Base-by-base conservation (phyloP, 225 moss, liverwort and hornwort genomes). In the Polytrichum commune region DNA sequence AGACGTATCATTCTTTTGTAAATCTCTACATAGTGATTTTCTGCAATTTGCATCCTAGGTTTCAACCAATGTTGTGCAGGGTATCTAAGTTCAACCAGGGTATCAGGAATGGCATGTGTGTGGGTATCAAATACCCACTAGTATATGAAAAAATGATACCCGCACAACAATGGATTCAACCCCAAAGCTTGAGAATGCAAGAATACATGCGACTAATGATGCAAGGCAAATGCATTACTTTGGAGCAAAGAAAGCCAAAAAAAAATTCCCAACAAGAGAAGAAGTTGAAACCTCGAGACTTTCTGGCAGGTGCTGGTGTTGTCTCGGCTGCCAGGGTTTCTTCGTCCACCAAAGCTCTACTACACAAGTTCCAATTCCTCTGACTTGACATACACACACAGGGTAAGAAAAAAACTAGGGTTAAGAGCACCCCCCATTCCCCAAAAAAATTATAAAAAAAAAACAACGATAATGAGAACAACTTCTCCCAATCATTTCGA, bases 301-400 rank as follows among this genome's bases (percentile, higher is more conserved):
- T 53, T 54, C 5, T 24, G 54, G 53, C 26, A 24, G 68, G 53
- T 27, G 68, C 29, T 3, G 46, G 46, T 54, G 20, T 6, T 26
- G 53, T 68, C 27, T 68, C 53, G 23, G 54, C 53, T 54, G 53
- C 54, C 54, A 68, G 20, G 18, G 68, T 53, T 18, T 68, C 54
- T 27, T 53, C 68, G 22, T 55, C 26, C 24, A 53, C 53, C 24
- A 26, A 55, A 68, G 68, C 68, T 25, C 54, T 68, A 16, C 54
- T 24, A 25, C 68, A 53, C 23, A 27, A 13, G 25, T 27, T 55
- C 53, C 18, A 16, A 54, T 55, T 27, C 53, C 18, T 68, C 53
- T 54, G 26, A 68, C 68, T 68, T 53, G 53, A 27, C 53, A 26
- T 16, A 53, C 26, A 19, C 53, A 68, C 53, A 54, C 46, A 58